Conservation (phyloP, 73 alveolate genomes). For the Paramecium sonneborni region DNA sequence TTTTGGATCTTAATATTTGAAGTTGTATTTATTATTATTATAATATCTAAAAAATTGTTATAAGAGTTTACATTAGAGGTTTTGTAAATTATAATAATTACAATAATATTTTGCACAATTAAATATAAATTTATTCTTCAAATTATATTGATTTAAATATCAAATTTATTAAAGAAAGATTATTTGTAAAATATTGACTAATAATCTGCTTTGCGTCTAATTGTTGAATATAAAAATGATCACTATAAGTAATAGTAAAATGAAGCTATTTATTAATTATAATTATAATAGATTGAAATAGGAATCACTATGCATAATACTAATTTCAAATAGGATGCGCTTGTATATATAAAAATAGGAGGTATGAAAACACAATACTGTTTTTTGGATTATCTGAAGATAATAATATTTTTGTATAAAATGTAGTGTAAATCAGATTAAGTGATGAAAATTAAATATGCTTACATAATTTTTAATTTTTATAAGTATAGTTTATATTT, state of each 20-base stretch:
- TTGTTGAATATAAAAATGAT: not conserved
- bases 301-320: too few relatives aligned
- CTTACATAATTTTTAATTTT: not conserved
- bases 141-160: not conserved
- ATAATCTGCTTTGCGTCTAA: not conserved
- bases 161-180: not conserved
- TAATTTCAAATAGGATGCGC: not conserved
- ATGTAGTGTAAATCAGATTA: not conserved
- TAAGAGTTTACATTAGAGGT: not conserved
- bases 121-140: not conserved
- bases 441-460: not conserved
- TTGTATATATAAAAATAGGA: not conserved
- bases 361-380: not conserved
- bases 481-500: constrained; percentile 62
- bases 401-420: not conserved
- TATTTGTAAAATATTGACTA: not conserved
- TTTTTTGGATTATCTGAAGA: not conserved
- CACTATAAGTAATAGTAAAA: not conserved
- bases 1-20: too few relatives aligned
- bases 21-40: too few relatives aligned
- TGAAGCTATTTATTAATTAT: not conserved
- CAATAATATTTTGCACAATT: not conserved
- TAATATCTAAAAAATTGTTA: too few relatives aligned
- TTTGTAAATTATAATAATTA: not conserved
- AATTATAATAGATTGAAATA: too few relatives aligned